Evolutionary conservation across 2,329 filamentous ascomycete species (phyloP).

Genomic region (Neopestalotiopsis rosae): DNA sequence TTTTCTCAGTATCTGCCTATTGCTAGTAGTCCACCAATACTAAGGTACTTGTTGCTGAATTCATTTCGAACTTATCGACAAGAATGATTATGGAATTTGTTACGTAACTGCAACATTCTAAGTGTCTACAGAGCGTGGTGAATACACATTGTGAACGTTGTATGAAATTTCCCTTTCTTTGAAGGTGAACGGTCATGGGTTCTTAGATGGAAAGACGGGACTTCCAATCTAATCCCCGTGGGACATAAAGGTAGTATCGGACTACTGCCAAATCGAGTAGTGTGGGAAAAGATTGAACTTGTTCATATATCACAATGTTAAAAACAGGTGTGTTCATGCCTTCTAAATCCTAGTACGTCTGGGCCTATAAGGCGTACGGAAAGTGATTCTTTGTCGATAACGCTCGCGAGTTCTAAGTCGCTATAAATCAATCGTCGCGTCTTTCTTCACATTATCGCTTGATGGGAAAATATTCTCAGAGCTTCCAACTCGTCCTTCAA

Average conservation of each 20-base stretch:
- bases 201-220: no score
- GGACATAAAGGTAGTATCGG: no score
- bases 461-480: conserved; percentile 1
- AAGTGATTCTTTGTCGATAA: not conserved
- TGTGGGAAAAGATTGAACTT: no score
- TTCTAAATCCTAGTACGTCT: conserved; percentile 5
- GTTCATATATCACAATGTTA: not conserved
- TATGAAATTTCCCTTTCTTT: not conserved
- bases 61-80: not conserved
- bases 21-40: no score
- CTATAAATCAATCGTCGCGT: conserved; percentile 11
- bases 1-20: no score
- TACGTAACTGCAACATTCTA: not conserved
- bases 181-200: no score
- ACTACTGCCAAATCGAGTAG: no score
- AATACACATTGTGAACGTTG: not conserved
- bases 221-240: no score
- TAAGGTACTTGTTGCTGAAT: not conserved
- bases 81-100: not conserved
- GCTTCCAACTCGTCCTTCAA: not conserved
- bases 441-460: not conserved
- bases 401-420: conserved; percentile 4
- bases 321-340: not conserved
- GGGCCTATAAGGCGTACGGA: not conserved
- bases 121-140: not conserved